Evolutionary conservation across 148 eudicot genomes (phyloP).

Genomic region (Amaranthus palmeri): DNA sequence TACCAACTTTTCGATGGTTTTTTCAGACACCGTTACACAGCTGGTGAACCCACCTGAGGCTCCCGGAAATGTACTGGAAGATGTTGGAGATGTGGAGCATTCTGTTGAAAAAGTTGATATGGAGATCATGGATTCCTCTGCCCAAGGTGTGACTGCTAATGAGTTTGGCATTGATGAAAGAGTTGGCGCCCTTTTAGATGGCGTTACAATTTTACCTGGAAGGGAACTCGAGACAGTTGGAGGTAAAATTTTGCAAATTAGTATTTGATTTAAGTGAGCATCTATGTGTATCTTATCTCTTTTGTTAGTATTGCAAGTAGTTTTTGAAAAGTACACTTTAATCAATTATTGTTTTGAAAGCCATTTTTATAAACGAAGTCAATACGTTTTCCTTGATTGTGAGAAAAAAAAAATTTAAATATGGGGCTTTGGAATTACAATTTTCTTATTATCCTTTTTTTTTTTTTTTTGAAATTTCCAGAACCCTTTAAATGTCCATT

Average conservation of each 20-base stretch:
- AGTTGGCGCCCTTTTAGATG: slow-evolving; percentile 67
- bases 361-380: too few species aligned
- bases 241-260: slow-evolving; percentile 34
- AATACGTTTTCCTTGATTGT: too few species aligned
- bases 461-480: too few species aligned
- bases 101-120: slow-evolving; percentile 24
- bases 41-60: slow-evolving; percentile 81
- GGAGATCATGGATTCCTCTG: slow-evolving; percentile 26
- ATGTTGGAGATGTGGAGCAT: slow-evolving; percentile 44
- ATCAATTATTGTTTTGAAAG: too few species aligned
- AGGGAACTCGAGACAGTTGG: slow-evolving; percentile 71
- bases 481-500: too few species aligned
- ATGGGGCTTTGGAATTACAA: too few species aligned
- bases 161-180: slow-evolving; percentile 71
- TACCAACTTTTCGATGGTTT: slow-evolving; percentile 51
- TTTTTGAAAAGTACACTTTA: too few species aligned
- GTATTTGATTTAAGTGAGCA: too few species aligned
- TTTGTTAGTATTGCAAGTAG: too few species aligned
- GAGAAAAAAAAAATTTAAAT: too few species aligned
- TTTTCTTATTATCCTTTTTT: too few species aligned
- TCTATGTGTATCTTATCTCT: too few species aligned
- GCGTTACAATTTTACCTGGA: slow-evolving; percentile 57
- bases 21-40: slow-evolving; percentile 61
- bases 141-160: slow-evolving; percentile 26
- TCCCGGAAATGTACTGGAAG: slow-evolving; percentile 70